These are phyloP conservation scores for Penicillium sp. DNA, from an alignment of 2,329 filamentous ascomycete species.

Conservation along the genomic window DNA sequence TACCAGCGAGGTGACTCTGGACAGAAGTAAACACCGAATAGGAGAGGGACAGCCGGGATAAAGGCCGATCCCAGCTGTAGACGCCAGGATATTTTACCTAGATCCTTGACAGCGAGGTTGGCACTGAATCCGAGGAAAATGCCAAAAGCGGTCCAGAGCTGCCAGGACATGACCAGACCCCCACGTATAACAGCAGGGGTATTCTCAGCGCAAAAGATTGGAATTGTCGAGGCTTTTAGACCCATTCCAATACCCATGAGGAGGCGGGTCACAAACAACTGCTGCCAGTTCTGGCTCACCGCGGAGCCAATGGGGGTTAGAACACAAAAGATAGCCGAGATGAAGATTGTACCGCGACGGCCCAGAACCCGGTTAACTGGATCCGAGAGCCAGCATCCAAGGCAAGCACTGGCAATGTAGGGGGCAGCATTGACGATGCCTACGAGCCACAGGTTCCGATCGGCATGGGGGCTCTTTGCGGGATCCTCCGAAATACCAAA, in stretches of 20 bases:
- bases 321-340: constrained; percentile 62
- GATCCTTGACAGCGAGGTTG: constrained; percentile 62
- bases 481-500: constrained; percentile 39
- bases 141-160: constrained; percentile 56
- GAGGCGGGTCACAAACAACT: constrained; percentile 56
- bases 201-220: constrained; percentile 56
- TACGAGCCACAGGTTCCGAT: constrained; percentile 57
- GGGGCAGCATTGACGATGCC: constrained; percentile 63
- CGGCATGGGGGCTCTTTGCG: constrained; percentile 29
- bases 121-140: constrained; percentile 66
- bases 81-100: constrained; percentile 60
- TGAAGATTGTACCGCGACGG: constrained; percentile 63
- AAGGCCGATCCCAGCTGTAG: constrained; percentile 64
- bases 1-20: constrained; percentile 66
- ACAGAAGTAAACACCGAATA: constrained; percentile 58
- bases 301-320: constrained; percentile 68
- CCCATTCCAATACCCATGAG: constrained; percentile 63
- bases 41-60: constrained; percentile 61
- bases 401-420: constrained; percentile 51
- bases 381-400: constrained; percentile 66
- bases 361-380: constrained; percentile 58
- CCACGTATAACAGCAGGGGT: constrained; percentile 55
- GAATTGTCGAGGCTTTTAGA: constrained; percentile 56
- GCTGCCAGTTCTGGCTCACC: constrained; percentile 56
- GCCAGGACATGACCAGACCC: constrained; percentile 56